Evolutionary conservation across 306 rosid genomes (phyloP).

Genomic region (Betula pendula): DNA sequence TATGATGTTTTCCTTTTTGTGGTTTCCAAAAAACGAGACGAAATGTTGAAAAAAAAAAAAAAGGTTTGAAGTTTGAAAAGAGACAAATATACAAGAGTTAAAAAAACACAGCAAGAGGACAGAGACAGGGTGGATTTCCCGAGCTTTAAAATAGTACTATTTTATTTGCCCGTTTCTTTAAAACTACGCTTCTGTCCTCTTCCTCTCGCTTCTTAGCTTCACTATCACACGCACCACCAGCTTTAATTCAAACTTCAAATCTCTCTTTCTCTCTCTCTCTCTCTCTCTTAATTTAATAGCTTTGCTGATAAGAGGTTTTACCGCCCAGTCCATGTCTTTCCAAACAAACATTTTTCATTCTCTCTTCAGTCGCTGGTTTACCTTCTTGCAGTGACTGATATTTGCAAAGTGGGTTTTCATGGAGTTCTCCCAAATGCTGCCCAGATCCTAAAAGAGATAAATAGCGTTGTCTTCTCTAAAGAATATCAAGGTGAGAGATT

Average conservation of each 20-base stretch:
- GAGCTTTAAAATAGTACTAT: slow-evolving; percentile 24
- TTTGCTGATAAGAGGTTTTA: slow-evolving; percentile 28
- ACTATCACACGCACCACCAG: slow-evolving; percentile 31
- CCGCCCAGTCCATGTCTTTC: slow-evolving; percentile 34
- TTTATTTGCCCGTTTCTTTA: slow-evolving; percentile 29
- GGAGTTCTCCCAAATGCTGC: slow-evolving; percentile 24
- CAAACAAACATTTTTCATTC: neutral
- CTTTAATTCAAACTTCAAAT: slow-evolving; percentile 80
- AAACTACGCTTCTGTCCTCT: slow-evolving; percentile 64
- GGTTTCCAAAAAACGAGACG: too few species aligned
- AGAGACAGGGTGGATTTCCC: slow-evolving; percentile 59
- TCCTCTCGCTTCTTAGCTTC: slow-evolving; percentile 37
- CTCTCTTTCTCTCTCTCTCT: slow-evolving; percentile 20
- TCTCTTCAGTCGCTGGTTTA: neutral
- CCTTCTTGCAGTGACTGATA: neutral
- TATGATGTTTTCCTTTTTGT: neutral
- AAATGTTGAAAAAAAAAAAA: neutral
- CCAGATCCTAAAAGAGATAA: slow-evolving; percentile 10
- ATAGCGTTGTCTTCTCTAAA: neutral
- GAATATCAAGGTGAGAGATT: slow-evolving; percentile 27
- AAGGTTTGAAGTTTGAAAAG: slow-evolving; percentile 59
- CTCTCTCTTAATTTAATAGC: neutral
- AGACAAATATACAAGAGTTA: slow-evolving; percentile 49
- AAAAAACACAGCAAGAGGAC: slow-evolving; percentile 23
- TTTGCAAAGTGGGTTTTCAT: slow-evolving; percentile 18